Evolutionary conservation across 2,329 filamentous ascomycete genomes (phyloP), one percentile per base, ranked within the genome.

Genomic region (Fusarium multiceps): DNA sequence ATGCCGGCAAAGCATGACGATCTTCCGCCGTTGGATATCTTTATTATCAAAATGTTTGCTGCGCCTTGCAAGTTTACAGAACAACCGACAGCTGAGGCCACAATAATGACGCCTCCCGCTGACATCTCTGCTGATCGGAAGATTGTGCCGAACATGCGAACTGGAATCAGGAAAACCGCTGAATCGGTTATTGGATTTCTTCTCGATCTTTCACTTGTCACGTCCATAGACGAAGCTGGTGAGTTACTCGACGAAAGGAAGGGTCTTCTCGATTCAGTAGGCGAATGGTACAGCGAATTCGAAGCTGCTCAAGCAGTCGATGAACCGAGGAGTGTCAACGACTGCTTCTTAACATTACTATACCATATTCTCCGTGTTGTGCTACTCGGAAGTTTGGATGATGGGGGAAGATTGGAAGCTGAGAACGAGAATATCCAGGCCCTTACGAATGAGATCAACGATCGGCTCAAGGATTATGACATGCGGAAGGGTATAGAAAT

Each of bases 1-100:
- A 61, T 77, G 40, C 77, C 79, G 60, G 78, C 79, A 68, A 55
- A 75, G 8, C 73, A 78, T 63, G 66, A 48, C 7, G 71, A 74
- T 25, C 69, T 84, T 45, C 81, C 82, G 4, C 70, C 80, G 7
- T 68, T 84, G 12, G 81, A 83, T 66, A 58, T 81, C 41, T 83
- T 82, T 63, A 77, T 83, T 63, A 77, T 83, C 68, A 83, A 82
- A 69, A 55, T 82, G 28, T 80, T 83, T 56, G 74, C 77, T 70
- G 81, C 80, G 37, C 81, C 81, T 57, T 83, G 81, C 68, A 82
- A 78, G 34, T 82, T 82, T 56, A 71, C 78, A 3, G 80, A 82
- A 25, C 67, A 71, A 46, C 68, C 72, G 30, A 21, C 72, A 56
- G 53, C 68, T 49, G 55, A 60, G 21, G 25, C 70, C 20, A 6